Evolutionary conservation across 1,284 basidiomycete genomes (phyloP).

Genomic region (Ustilago hordei): DNA sequence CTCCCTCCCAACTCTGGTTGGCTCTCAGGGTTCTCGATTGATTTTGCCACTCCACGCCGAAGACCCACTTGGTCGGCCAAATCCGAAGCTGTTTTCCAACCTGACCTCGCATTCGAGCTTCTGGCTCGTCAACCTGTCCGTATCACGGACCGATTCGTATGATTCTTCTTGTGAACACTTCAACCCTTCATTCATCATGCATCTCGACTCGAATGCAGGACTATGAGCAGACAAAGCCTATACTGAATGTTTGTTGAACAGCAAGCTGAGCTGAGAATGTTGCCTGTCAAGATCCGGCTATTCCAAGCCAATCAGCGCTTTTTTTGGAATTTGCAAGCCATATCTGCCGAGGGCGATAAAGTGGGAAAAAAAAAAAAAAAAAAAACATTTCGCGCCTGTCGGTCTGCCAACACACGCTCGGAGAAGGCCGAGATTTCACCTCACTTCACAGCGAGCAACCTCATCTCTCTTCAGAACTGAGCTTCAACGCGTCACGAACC

Average conservation of each 20-base stretch:
- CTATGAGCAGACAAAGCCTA: neutral
- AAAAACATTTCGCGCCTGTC: neutral
- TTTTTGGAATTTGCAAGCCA: constrained; percentile 10
- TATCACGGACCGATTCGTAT: neutral
- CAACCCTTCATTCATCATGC: neutral
- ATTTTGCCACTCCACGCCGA: constrained; percentile 29
- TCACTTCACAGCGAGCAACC: neutral
- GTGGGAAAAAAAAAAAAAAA: no score
- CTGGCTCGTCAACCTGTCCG: neutral
- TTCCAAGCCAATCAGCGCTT: constrained; percentile 18
- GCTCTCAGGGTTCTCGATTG: neutral
- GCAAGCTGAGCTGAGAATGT: neutral
- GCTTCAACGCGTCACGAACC: neutral
- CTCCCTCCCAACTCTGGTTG: neutral
- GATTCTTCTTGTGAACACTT: neutral
- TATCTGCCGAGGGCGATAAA: neutral
- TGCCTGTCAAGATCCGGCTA: neutral
- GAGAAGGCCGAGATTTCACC: constrained; percentile 24
- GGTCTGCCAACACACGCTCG: constrained; percentile 1
- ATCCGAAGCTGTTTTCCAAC: constrained; percentile 10
- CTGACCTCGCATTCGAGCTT: neutral
- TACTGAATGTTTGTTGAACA: neutral
- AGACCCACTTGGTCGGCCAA: constrained; percentile 22
- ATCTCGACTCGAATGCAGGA: neutral
- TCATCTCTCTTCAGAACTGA: no score